A percentile compares a stretch with the other conserved stretches of the same genome.
phyloP scores from a whole-genome alignment of 148 eudicot genomes.

The Cornus controversa region DNA sequence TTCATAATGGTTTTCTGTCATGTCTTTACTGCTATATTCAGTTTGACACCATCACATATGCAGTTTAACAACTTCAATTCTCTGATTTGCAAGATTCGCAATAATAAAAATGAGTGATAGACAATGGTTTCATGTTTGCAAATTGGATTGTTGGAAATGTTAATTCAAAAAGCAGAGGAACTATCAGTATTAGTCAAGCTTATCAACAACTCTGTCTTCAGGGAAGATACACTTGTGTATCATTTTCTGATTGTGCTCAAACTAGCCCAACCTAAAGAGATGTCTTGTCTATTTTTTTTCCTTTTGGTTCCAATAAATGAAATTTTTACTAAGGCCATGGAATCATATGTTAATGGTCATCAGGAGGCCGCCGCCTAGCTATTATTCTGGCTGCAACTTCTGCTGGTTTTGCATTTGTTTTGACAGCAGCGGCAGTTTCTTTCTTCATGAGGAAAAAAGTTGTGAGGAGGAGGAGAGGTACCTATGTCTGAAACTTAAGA shows the following conservation, averaged over 20 bases:
- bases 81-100: not conserved
- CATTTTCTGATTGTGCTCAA: not conserved
- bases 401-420: slow-evolving; percentile 26
- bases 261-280: not conserved
- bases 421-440: slow-evolving; percentile 20
- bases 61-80: too few species aligned
- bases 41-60: too few species aligned
- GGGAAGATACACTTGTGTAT: not conserved
- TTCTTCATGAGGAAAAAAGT: slow-evolving; percentile 25
- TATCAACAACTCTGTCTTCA: not conserved
- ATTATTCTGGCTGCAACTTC: slow-evolving; percentile 30
- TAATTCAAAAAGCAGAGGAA: not conserved
- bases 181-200: not conserved
- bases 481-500: not conserved
- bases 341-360: not conserved
- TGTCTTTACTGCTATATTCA: too few species aligned
- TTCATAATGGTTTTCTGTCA: too few species aligned
- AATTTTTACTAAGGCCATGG: not conserved
- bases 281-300: not conserved
- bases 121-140: not conserved
- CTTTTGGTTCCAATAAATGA: not conserved
- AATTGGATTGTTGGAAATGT: not conserved
- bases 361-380: slow-evolving; percentile 23
- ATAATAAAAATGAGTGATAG: not conserved
- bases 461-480: slow-evolving; percentile 30